Evolutionary conservation across 2,329 filamentous ascomycete genomes (phyloP).

Genomic region (Podosphaera leucotricha): DNA sequence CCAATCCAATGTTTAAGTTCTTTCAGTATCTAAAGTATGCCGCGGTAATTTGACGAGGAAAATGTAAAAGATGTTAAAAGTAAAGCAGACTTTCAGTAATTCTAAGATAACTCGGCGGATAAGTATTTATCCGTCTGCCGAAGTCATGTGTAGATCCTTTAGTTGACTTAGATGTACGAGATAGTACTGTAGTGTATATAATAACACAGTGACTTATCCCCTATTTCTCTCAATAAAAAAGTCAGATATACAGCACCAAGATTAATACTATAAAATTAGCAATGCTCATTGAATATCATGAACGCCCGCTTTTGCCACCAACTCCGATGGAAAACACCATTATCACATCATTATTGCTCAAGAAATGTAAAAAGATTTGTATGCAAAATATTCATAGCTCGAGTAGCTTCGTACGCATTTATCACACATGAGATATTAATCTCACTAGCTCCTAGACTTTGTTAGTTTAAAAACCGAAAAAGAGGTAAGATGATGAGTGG

Average conservation of each 20-base stretch:
- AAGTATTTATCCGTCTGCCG: too few species aligned
- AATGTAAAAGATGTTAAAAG: too few species aligned
- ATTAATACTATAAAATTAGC: not conserved
- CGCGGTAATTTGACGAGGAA: too few species aligned
- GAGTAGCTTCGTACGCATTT: conserved; percentile 68
- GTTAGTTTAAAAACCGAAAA: not conserved
- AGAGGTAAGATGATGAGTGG: not conserved
- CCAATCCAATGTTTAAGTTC: too few species aligned
- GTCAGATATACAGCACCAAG: not conserved
- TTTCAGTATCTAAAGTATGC: too few species aligned
- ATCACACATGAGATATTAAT: conserved; percentile 99
- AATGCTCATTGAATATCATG: not conserved
- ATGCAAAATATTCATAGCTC: conserved; percentile 88
- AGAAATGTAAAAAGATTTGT: conserved; percentile 93
- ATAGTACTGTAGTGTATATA: too few species aligned
- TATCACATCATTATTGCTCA: conserved; percentile 24
- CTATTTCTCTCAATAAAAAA: not conserved
- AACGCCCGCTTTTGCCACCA: not conserved
- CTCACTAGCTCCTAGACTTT: conserved; percentile 61
- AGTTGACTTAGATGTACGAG: too few species aligned
- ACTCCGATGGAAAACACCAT: not conserved
- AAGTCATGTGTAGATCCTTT: too few species aligned
- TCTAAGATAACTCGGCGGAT: too few species aligned
- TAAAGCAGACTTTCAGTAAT: too few species aligned
- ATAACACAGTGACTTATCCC: too few species aligned